Percentiles rank a stretch among this genome's conserved stretches.
Conservation (phyloP, 2,329 filamentous ascomycete species). For the Talaromyces sp. region DNA sequence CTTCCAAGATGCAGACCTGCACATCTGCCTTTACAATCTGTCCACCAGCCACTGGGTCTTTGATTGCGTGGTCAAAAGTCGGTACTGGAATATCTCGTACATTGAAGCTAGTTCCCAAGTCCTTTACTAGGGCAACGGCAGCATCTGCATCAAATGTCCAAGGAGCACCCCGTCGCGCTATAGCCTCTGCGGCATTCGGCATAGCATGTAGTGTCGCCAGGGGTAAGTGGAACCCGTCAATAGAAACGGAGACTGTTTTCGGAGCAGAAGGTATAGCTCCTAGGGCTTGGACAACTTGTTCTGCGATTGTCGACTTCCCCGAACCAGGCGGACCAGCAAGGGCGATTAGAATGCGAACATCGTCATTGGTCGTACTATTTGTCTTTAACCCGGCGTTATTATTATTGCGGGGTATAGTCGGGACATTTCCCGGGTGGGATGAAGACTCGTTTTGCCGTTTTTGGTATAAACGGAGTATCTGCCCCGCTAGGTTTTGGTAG, state of each 20-base stretch:
- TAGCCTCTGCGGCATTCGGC: constrained; percentile 16
- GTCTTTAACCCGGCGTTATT: background rate
- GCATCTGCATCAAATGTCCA: constrained; percentile 20
- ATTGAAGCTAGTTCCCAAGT: constrained; percentile 5
- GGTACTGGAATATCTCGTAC: constrained; percentile 13
- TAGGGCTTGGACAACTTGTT: constrained; percentile 4
- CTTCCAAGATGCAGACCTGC: constrained; percentile 13
- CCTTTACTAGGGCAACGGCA: constrained; percentile 13
- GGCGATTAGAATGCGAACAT: background rate
- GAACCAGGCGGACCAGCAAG: constrained; percentile 13
- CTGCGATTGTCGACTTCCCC: constrained; percentile 14
- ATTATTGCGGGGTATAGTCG: background rate
- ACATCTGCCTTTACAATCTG: constrained; percentile 12
- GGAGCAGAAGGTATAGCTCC: background rate
- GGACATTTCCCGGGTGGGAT: background rate
- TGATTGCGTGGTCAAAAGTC: constrained; percentile 17
- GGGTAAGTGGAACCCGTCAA: constrained; percentile 21
- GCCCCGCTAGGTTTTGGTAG: background rate
- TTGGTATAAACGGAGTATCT: background rate
- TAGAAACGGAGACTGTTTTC: constrained; percentile 8
- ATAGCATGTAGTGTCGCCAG: constrained; percentile 13
- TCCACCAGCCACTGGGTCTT: constrained; percentile 15
- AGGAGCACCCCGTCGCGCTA: constrained; percentile 16
- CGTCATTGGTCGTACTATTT: background rate
- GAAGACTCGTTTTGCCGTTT: background rate